Evolutionary conservation across 768 basidiomycete species (phyloP), one percentile per base, ranked within the genome.

Genomic region (Boletus fagicola): DNA sequence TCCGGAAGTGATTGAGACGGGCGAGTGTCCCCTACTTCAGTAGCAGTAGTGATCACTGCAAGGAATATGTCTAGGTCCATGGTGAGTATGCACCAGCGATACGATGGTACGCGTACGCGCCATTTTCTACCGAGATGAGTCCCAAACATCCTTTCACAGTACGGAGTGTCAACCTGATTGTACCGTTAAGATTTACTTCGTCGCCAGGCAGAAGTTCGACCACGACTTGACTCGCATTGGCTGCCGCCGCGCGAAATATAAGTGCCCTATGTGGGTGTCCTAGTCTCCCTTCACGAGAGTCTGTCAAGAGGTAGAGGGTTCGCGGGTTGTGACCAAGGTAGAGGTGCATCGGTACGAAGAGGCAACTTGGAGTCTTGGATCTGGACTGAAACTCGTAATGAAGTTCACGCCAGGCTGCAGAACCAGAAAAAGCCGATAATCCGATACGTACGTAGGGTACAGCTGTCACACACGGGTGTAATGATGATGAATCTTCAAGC

Each of bases 131-230:
- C 13, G 82, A 84, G 46, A 92, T 88, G 53, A 92, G 75, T 6
- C 94, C 94, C 50, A 96, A 74, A 62, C 93, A 95, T 24, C 92
- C 92, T 67, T 92, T 88, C 7, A 89, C 84, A 26, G 83, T 74
- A 52, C 88, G 83, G 55, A 75, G 86, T n/a, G 88, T 88, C 53
- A 94, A 67, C 62, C 81, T 81, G 51, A 90, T 77, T 33, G 87
- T 76, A 57, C 78, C 82, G 26, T 76, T 66, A 42, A 91, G 77
- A 66, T 93, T 85, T 39, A 95, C 80, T 64, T 91, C 81, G 51
- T 83, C 77, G 60, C 85, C 85, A 0, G 81, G 84, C 12, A 95
- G 72, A 65, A 95, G 93, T 72, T 96, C 94, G 24, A 96, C 92
- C 43, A 95, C 82, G 45, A 90, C 89, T 68, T 92, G 89, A 26